These are phyloP conservation scores for Luzula sylvatica DNA, from an alignment of 176 grass and related monocot species.

Conservation along the genomic window DNA sequence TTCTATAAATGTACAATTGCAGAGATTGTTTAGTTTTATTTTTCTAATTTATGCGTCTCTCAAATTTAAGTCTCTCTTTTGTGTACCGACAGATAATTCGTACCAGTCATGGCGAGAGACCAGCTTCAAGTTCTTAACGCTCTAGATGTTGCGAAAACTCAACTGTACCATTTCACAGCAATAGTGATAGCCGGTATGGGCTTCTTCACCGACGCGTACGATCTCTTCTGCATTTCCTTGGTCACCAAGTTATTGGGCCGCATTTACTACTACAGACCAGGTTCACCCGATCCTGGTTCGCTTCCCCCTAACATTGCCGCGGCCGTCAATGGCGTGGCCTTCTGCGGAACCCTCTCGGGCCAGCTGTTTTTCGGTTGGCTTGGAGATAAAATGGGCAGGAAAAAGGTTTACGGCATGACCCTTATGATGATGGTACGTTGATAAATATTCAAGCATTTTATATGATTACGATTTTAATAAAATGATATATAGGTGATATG, in stretches of 20 bases:
- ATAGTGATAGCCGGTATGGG: constrained; percentile 60
- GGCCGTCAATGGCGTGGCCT: constrained; percentile 19
- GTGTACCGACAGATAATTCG: constrained; percentile 4
- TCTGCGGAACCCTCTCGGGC: constrained; percentile 16
- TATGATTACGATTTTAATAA: too few relatives aligned
- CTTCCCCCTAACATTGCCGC: constrained; percentile 17
- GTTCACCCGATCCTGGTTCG: constrained; percentile 3
- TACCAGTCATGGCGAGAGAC: constrained; percentile 11
- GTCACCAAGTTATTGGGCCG: constrained; percentile 26
- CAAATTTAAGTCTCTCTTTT: neutral
- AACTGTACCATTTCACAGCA: constrained; percentile 56
- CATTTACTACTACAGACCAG: constrained; percentile 16
- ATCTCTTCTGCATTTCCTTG: constrained; percentile 48
- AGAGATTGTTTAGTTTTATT: neutral
- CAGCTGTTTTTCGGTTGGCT: constrained; percentile 20
- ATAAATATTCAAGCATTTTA: too few relatives aligned
- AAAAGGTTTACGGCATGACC: constrained; percentile 25
- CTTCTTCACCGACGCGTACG: constrained; percentile 77
- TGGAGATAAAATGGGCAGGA: constrained; percentile 20
- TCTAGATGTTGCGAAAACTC: constrained; percentile 38
- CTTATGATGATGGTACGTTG: constrained; percentile 24
- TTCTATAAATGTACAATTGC: too few relatives aligned
- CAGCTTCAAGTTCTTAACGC: constrained; percentile 24
- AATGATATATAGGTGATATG: constrained; percentile 49
- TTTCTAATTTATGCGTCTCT: neutral